Evolutionary conservation across 2,329 filamentous ascomycete species (phyloP).

Genomic region (Aspergillus melleus): DNA sequence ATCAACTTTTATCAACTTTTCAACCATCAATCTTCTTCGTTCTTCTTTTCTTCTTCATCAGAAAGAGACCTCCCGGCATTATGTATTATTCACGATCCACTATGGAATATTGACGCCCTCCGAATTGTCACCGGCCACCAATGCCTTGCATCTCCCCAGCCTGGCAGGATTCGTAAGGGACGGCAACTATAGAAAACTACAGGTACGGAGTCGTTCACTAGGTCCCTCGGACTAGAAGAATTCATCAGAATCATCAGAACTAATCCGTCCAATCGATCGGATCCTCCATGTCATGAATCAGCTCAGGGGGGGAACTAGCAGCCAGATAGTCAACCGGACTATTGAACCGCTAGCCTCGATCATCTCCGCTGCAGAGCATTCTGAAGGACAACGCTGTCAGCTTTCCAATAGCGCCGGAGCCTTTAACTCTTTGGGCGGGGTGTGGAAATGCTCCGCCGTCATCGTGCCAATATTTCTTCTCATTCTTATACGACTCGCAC

Average conservation of each 20-base stretch:
- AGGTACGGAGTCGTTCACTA: too few species aligned
- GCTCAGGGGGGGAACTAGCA: neutral
- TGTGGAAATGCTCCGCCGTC: constrained; percentile 14
- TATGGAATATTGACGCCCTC: too few species aligned
- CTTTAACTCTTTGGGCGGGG: constrained; percentile 14
- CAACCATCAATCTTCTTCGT: too few species aligned
- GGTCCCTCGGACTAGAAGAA: too few species aligned
- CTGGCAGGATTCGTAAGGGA: constrained; percentile 4
- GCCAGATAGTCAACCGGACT: neutral
- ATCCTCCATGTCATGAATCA: too few species aligned
- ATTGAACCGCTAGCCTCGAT: constrained; percentile 11
- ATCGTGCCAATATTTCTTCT: constrained; percentile 9
- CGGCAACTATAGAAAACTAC: neutral
- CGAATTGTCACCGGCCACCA: neutral
- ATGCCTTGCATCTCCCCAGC: constrained; percentile 15
- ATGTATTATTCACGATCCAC: neutral
- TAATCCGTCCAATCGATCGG: too few species aligned
- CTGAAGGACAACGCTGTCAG: constrained; percentile 17
- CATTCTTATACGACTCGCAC: too few species aligned
- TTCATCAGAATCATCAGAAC: too few species aligned
- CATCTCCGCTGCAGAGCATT: neutral
- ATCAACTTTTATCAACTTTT: too few species aligned
- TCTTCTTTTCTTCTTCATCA: too few species aligned
- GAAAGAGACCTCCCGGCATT: neutral
- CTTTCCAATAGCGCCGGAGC: constrained; percentile 24